phyloP scores from a whole-genome alignment of 2,329 filamentous ascomycete species.

The Neopestalotiopsis sp. region DNA sequence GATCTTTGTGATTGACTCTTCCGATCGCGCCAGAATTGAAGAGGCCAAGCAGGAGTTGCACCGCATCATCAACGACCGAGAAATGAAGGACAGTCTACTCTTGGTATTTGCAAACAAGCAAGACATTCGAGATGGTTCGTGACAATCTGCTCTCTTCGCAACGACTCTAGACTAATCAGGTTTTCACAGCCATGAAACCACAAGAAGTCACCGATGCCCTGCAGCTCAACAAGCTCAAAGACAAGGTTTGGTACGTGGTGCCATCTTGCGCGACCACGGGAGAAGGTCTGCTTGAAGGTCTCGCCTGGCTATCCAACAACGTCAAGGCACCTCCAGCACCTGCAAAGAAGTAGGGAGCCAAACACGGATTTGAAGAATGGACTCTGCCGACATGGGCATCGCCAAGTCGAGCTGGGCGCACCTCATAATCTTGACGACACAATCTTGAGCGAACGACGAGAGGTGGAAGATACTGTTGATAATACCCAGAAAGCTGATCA shows the following conservation, averaged over 20 bases:
- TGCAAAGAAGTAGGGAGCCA: conserved; percentile 50
- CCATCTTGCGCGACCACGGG: conserved; percentile 83
- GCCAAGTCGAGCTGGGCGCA: conserved; percentile 15
- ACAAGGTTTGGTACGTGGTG: conserved; percentile 85
- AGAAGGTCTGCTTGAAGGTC: conserved; percentile 80
- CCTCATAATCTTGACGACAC: background rate
- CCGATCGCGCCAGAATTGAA: conserved; percentile 87
- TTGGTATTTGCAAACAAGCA: conserved; percentile 99
- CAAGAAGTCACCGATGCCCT: conserved; percentile 81
- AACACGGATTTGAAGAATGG: background rate
- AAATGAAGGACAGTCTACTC: conserved; percentile 94
- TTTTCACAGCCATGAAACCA: conserved; percentile 74
- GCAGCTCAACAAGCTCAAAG: conserved; percentile 77
- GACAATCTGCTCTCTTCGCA: conserved; percentile 11
- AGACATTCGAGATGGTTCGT: conserved; percentile 81
- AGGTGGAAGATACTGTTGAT: background rate
- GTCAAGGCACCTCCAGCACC: conserved; percentile 70
- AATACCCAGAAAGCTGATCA: conserved; percentile 4
- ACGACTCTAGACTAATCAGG: background rate
- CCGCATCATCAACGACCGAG: conserved; percentile 96
- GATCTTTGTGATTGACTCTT: conserved; percentile 98
- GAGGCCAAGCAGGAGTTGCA: conserved; percentile 94
- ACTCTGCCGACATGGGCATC: background rate
- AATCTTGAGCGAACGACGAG: conserved; percentile 3
- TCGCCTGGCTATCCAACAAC: conserved; percentile 85